Conservation (phyloP, 176 grass and related monocot species). For the Raddia distichophylla region DNA sequence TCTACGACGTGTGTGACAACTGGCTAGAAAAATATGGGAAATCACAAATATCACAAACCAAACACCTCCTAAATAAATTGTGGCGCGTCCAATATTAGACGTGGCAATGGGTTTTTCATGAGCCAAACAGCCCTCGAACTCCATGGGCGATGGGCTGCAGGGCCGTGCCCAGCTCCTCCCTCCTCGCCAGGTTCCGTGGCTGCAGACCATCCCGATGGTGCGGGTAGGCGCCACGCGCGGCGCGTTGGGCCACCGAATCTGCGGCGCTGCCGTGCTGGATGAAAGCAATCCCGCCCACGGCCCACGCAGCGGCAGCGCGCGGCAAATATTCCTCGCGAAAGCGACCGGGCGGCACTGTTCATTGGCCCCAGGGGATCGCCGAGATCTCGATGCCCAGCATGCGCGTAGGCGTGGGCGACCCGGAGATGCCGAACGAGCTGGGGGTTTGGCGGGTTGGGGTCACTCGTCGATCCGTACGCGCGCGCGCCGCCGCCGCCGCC, state of each 20-base stretch:
- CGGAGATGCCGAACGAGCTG: background rate
- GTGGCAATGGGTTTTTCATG: too few species aligned
- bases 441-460: background rate
- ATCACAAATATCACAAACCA: too few species aligned
- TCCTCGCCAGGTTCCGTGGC: too few species aligned
- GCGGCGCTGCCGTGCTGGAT: constrained; percentile 7
- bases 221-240: background rate
- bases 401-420: background rate
- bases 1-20: too few species aligned
- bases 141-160: too few species aligned
- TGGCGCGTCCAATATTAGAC: too few species aligned
- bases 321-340: constrained; percentile 44
- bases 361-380: background rate
- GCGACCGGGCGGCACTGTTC: background rate
- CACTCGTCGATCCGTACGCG: background rate
- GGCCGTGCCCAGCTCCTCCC: too few species aligned
- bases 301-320: background rate
- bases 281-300: constrained; percentile 4
- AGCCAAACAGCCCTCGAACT: too few species aligned
- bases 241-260: constrained; percentile 33
- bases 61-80: too few species aligned
- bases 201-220: background rate
- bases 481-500: background rate
- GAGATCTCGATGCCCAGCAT: background rate
- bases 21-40: too few species aligned